Conservation (phyloP, 805 yeast species). For the Candida dendrica region DNA sequence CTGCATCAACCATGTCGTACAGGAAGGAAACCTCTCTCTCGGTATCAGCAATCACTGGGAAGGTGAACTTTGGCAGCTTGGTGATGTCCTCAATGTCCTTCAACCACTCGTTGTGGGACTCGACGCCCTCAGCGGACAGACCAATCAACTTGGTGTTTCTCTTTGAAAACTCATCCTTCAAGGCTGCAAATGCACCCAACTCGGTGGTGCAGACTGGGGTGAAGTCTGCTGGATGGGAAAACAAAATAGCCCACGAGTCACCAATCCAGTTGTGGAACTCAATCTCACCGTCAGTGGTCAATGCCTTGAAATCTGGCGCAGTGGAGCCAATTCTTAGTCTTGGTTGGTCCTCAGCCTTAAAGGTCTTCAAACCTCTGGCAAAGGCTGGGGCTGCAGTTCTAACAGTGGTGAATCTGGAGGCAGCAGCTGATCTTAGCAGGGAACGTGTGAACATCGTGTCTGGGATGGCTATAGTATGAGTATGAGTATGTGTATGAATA, state of each 20-base stretch:
- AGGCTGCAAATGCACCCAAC: slow-evolving; percentile 85
- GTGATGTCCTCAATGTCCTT: slow-evolving; percentile 85
- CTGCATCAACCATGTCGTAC: slow-evolving; percentile 85
- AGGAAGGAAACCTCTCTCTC: slow-evolving; percentile 77
- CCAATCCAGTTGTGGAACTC: slow-evolving; percentile 85
- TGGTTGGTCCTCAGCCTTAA: slow-evolving; percentile 48
- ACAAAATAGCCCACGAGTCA: slow-evolving; percentile 79
- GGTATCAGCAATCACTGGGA: slow-evolving; percentile 89
- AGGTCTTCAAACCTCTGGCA: slow-evolving; percentile 34
- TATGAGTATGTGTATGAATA: too few species aligned
- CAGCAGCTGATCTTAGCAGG: slow-evolving; percentile 19
- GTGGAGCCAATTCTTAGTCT: slow-evolving; percentile 70
- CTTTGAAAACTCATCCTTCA: slow-evolving; percentile 81
- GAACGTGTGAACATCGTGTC: slow-evolving; percentile 25
- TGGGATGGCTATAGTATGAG: too few species aligned
- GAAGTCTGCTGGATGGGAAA: slow-evolving; percentile 94
- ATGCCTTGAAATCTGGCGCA: slow-evolving; percentile 86
- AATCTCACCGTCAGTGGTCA: slow-evolving; percentile 74
- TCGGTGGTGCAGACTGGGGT: slow-evolving; percentile 97
- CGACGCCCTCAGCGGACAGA: slow-evolving; percentile 77
- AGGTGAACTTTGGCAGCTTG: slow-evolving; percentile 63
- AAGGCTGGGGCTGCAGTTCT: slow-evolving; percentile 12
- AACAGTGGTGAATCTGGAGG: slow-evolving; percentile 4
- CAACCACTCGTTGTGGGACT: slow-evolving; percentile 79
- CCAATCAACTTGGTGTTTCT: slow-evolving; percentile 88